Evolutionary conservation across 352 stramenopile genomes (phyloP).

Genomic region (Pythium vanterpoolii): DNA sequence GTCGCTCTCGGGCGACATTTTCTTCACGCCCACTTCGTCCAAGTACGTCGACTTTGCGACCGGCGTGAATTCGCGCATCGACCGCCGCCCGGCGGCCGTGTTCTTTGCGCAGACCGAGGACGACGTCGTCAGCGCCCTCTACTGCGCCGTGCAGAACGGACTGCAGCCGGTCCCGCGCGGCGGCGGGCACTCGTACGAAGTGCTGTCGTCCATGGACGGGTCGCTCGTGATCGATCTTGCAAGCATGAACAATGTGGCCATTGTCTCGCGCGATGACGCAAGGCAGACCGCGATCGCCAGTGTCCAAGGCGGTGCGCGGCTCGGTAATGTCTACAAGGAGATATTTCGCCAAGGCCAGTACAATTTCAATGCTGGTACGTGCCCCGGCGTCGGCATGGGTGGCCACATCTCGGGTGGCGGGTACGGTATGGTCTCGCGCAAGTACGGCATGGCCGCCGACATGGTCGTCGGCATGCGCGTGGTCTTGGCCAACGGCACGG

Average conservation of each 20-base stretch:
- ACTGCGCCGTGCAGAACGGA: slow-evolving; percentile 32
- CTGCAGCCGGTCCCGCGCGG: slow-evolving; percentile 40
- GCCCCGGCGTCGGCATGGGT: slow-evolving; percentile 46
- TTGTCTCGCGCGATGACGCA: slow-evolving; percentile 28
- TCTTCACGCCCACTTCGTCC: slow-evolving; percentile 18
- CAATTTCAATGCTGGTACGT: slow-evolving; percentile 57
- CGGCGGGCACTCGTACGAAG: slow-evolving; percentile 55
- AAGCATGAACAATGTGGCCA: slow-evolving; percentile 42
- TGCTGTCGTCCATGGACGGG: slow-evolving; percentile 53
- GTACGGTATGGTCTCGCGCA: slow-evolving; percentile 44
- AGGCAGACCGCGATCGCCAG: slow-evolving; percentile 32
- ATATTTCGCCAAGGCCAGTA: slow-evolving; percentile 40
- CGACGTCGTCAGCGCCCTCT: slow-evolving; percentile 41
- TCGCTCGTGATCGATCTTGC: slow-evolving; percentile 56
- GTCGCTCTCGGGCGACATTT: slow-evolving; percentile 16
- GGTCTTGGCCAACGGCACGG: slow-evolving; percentile 35
- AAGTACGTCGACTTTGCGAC: slow-evolving; percentile 46
- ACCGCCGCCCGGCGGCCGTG: slow-evolving; percentile 38
- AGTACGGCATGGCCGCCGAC: slow-evolving; percentile 49
- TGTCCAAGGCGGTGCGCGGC: slow-evolving; percentile 37
- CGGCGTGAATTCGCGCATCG: slow-evolving; percentile 46
- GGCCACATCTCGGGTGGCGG: slow-evolving; percentile 51
- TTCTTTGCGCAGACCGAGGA: slow-evolving; percentile 44
- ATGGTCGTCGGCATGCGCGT: slow-evolving; percentile 42
- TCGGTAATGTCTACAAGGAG: slow-evolving; percentile 46